Base-by-base conservation (phyloP, 1,139 yeast species). In the Diutina scorzettiae region DNA sequence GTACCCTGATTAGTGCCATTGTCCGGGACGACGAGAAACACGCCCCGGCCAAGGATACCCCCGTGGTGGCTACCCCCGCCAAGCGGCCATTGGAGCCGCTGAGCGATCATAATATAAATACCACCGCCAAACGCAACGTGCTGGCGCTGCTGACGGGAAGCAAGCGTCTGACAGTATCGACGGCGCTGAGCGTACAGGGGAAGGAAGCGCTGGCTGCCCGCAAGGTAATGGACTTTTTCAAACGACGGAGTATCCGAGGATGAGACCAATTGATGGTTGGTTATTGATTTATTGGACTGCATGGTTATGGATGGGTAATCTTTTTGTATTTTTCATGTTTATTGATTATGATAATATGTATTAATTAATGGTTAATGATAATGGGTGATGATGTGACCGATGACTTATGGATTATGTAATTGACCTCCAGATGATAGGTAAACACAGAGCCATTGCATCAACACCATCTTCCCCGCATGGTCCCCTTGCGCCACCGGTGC, bases 191-290 rank as follows among this genome's bases (percentile, higher is more conserved):
- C 47, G 55, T 51, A 46, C 55, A 51, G 47, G 62, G 60, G 50
- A 73, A 70, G 49, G 81, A 76, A 50, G 77, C 78, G 28, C 78
- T 87, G 43, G 81, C 89, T 2, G 85, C 89, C 12, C 75, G 78
- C 53, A 79, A 78, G 52, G 89, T 82, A 21, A 77, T 82, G 76
- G 89, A 82, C 57, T 82, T 82, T 56, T 81, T 82, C 63, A 81
- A 81, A 57, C 73, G 91, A 59, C 75, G 86, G 62, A 81, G 89
- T 57, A 74, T 75, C 12, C 39, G 39, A 4, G 39, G 39, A 5
- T 30, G 12, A 30, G 4, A 27, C 30, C 14, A 27, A 27, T 27
- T 27, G 14, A 27, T 27, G 30, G 30, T 27, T 27, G 14, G 30
- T 27, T 24, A n/a, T n/a, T n/a, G n/a, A n/a, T n/a, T n/a, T n/a